Conservation (phyloP, 345 rosid genomes). For the Dipteronia dyeriana region DNA sequence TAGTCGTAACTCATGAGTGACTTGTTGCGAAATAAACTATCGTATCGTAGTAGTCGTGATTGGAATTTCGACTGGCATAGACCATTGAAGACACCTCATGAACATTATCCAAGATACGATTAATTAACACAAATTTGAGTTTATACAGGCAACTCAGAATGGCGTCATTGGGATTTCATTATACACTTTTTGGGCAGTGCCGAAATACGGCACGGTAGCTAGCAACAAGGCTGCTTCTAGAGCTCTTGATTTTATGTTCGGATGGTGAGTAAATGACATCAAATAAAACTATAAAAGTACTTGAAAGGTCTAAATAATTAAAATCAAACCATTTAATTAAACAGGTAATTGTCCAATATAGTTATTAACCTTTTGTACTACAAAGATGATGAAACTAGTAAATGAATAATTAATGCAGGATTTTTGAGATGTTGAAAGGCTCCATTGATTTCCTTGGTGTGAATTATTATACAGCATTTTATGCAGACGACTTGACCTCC, state of each 20-base stretch:
- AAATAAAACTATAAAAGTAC: neutral
- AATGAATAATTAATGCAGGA: conserved; percentile 25
- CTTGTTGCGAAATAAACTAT: neutral
- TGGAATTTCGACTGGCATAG: no score
- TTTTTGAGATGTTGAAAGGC: conserved; percentile 48
- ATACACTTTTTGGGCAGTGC: conserved; percentile 38
- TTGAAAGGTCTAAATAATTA: neutral
- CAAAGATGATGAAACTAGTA: neutral
- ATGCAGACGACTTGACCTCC: conserved; percentile 31
- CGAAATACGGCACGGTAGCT: conserved; percentile 31
- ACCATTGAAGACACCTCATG: no score
- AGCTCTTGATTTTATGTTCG: conserved; percentile 48
- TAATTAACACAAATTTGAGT: neutral
- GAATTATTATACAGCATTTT: conserved; percentile 53
- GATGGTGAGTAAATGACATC: conserved; percentile 31
- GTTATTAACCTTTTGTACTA: no score
- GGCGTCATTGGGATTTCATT: conserved; percentile 46
- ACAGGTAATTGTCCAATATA: neutral
- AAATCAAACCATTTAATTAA: no score
- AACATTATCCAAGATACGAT: neutral
- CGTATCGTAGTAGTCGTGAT: no score
- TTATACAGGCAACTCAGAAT: conserved; percentile 34
- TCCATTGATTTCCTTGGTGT: conserved; percentile 59
- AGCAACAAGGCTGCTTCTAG: conserved; percentile 38
- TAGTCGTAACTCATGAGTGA: no score